Evolutionary conservation across 2,329 filamentous ascomycete species (phyloP).

Genomic region (Penicillium sp.): DNA sequence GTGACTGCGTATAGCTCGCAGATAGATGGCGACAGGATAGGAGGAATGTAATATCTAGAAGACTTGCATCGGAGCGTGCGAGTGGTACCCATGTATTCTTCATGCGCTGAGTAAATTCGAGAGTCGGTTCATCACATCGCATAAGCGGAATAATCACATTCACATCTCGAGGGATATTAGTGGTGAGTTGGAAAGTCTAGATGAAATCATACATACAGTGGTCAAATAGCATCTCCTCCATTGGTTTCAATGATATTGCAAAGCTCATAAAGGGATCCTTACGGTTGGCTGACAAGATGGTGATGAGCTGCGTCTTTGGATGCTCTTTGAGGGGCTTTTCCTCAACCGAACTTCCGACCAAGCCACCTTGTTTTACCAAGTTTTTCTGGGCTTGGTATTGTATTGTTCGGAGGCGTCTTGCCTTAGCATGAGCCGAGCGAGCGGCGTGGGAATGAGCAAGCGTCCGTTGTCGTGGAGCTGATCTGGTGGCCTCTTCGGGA

Average conservation of each 20-base stretch:
- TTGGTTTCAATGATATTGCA: conserved; percentile 14
- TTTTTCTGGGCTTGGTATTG: conserved; percentile 27
- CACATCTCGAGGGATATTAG: conserved; percentile 3
- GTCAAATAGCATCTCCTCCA: conserved; percentile 26
- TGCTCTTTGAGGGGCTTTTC: not conserved
- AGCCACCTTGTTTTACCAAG: not conserved
- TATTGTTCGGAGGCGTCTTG: conserved; percentile 22
- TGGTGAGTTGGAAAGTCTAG: not conserved
- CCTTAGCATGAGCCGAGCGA: conserved; percentile 24
- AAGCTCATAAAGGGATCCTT: conserved; percentile 25
- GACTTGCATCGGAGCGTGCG: conserved; percentile 18
- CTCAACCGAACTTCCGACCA: not conserved
- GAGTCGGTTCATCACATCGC: conserved; percentile 10
- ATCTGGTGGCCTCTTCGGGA: not conserved
- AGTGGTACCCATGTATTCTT: conserved; percentile 15
- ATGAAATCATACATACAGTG: conserved; percentile 22
- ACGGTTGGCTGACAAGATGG: conserved; percentile 9
- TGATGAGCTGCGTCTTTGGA: not conserved
- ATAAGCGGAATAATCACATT: conserved; percentile 15
- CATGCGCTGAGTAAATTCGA: conserved; percentile 13
- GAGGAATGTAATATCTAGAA: conserved; percentile 23
- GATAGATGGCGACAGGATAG: conserved; percentile 22
- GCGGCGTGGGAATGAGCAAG: conserved; percentile 26
- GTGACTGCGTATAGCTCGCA: conserved; percentile 4
- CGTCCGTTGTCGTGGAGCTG: conserved; percentile 11